A percentile compares a stretch with the other conserved stretches of the same genome.
Conservation (phyloP, 2,329 filamentous ascomycete species). For the Talaromyces funiculosus region DNA sequence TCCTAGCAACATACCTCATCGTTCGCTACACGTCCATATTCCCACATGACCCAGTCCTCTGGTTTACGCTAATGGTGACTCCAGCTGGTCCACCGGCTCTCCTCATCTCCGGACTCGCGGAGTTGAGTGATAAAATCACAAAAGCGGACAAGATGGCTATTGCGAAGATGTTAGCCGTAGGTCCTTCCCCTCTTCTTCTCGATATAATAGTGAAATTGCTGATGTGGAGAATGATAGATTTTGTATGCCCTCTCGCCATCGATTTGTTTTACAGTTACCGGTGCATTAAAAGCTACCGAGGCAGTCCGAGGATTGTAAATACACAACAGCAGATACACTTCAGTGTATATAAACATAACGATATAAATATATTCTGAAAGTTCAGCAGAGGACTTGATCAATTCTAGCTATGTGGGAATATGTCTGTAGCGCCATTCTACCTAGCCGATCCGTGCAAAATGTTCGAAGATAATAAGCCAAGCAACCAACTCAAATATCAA, state of each 20-base stretch:
- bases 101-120: constrained; percentile 49
- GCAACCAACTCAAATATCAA: not conserved
- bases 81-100: constrained; percentile 52
- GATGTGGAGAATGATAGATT: constrained; percentile 16
- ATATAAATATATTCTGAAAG: not conserved
- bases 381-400: not conserved
- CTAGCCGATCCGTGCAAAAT: constrained; percentile 7
- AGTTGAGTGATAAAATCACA: constrained; percentile 37
- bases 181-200: constrained; percentile 10
- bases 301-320: constrained; percentile 15
- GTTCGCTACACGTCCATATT: constrained; percentile 50
- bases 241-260: constrained; percentile 30
- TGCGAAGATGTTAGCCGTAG: constrained; percentile 48
- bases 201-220: not conserved
- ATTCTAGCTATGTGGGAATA: constrained; percentile 7
- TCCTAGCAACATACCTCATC: constrained; percentile 51
- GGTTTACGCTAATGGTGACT: constrained; percentile 61
- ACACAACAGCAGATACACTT: not conserved
- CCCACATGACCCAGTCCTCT: constrained; percentile 56
- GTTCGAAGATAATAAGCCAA: not conserved
- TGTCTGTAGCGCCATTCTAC: constrained; percentile 10
- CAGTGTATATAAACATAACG: not conserved
- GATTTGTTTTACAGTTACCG: constrained; percentile 28
- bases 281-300: constrained; percentile 27
- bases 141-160: constrained; percentile 49